These are phyloP conservation scores for Sordariomycetes sp. DNA, from an alignment of 2,329 filamentous ascomycete genomes.

Conservation along the genomic window DNA sequence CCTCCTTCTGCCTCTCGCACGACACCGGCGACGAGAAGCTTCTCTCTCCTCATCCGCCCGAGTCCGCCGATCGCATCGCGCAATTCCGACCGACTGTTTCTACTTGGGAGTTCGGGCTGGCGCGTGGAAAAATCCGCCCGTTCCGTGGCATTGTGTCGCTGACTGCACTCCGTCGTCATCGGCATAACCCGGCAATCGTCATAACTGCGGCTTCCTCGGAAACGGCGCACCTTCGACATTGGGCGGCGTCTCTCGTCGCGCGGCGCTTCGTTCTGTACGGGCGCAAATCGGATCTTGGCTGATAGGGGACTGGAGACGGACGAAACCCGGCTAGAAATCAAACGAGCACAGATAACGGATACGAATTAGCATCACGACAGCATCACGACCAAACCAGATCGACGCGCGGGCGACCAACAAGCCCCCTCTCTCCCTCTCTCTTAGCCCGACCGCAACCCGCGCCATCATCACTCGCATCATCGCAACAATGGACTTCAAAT, in stretches of 20 bases:
- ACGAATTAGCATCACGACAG: too few species aligned
- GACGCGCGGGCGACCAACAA: too few species aligned
- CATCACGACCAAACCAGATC: too few species aligned
- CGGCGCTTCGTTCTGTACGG: too few species aligned
- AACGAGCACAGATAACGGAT: too few species aligned
- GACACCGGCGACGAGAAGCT: too few species aligned
- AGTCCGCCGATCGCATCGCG: too few species aligned
- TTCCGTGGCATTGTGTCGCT: not conserved
- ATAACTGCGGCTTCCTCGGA: not conserved
- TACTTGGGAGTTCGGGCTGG: not conserved
- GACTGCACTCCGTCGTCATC: not conserved
- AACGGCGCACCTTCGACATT: not conserved
- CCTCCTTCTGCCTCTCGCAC: too few species aligned
- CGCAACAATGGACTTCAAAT: slow-evolving; percentile 23
- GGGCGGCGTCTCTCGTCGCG: not conserved
- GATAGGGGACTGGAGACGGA: not conserved
- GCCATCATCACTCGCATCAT: not conserved
- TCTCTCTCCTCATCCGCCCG: too few species aligned
- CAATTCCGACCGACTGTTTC: not conserved
- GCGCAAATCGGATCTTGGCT: too few species aligned
- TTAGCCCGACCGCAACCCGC: not conserved
- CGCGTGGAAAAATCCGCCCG: not conserved
- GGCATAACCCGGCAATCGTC: not conserved
- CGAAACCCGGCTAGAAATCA: too few species aligned
- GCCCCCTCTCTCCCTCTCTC: not conserved